A percentile compares a stretch with the other conserved stretches of the same genome.
Evolutionary conservation across 768 basidiomycete genomes (phyloP).

Genomic region (Lactarius sp.): DNA sequence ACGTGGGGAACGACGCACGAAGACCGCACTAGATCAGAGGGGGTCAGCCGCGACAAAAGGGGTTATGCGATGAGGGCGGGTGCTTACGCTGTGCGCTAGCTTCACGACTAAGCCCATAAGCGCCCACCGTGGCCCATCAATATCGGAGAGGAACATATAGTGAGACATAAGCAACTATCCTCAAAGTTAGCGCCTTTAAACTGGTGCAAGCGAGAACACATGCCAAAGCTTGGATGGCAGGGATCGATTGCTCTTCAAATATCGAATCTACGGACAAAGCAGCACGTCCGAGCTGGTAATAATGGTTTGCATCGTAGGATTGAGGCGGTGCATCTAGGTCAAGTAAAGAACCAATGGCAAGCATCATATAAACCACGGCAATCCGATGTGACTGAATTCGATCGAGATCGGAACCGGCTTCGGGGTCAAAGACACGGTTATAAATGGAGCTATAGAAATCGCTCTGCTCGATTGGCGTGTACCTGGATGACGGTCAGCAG

Average conservation of each 20-base stretch:
- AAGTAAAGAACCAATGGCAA: constrained; percentile 58
- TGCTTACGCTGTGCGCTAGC: constrained; percentile 58
- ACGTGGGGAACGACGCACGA: constrained; percentile 55
- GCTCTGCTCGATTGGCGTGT: constrained; percentile 55
- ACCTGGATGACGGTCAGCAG: constrained; percentile 39
- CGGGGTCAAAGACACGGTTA: constrained; percentile 47
- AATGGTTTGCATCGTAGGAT: constrained; percentile 51
- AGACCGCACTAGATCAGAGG: constrained; percentile 19
- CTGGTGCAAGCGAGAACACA: constrained; percentile 26
- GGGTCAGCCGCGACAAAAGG: constrained; percentile 25
- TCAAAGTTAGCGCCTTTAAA: constrained; percentile 28
- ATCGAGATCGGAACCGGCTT: constrained; percentile 36
- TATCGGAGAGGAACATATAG: constrained; percentile 43
- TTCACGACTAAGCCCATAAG: constrained; percentile 69
- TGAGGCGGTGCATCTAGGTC: constrained; percentile 53
- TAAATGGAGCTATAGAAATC: constrained; percentile 53
- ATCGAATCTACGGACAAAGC: constrained; percentile 58
- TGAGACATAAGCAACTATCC: constrained; percentile 52
- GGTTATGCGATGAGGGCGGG: constrained; percentile 19
- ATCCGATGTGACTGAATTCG: constrained; percentile 48
- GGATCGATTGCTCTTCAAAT: constrained; percentile 57
- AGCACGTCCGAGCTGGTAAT: constrained; percentile 56
- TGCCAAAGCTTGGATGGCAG: constrained; percentile 63
- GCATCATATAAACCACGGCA: constrained; percentile 57
- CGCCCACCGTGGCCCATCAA: constrained; percentile 60